Evolutionary conservation across 306 rosid genomes (phyloP).

Genomic region (Canavalia ensiformis): DNA sequence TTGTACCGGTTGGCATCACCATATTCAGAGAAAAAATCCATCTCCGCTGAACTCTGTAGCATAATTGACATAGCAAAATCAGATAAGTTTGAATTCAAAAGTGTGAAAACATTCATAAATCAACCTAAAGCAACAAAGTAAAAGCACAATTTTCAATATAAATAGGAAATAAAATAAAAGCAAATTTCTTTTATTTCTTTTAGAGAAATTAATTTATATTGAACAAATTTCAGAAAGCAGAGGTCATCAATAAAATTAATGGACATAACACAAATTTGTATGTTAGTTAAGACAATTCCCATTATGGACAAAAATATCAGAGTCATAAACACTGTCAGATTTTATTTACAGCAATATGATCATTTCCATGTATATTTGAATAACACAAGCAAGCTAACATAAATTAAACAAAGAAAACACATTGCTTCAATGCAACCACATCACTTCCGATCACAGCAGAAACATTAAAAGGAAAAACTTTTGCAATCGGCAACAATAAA

Average conservation of each 20-base stretch:
- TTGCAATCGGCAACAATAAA: neutral
- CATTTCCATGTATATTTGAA: neutral
- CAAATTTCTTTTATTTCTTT: neutral
- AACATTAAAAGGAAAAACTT: neutral
- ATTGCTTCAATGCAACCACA: slow-evolving; percentile 5
- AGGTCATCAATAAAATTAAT: slow-evolving; percentile 28
- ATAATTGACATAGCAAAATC: slow-evolving; percentile 38
- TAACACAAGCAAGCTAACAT: slow-evolving; percentile 24
- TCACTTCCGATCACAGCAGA: neutral
- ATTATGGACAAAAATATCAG: slow-evolving; percentile 22
- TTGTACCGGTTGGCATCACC: slow-evolving; percentile 96
- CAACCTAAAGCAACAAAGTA: slow-evolving; percentile 16
- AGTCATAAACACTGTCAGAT: slow-evolving; percentile 8
- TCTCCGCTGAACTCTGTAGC: slow-evolving; percentile 76
- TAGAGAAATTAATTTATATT: neutral
- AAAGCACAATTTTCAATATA: neutral
- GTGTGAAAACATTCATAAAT: slow-evolving; percentile 16
- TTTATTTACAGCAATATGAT: slow-evolving; percentile 11
- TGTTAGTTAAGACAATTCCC: neutral
- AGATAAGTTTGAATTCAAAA: slow-evolving; percentile 28
- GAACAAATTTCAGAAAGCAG: neutral
- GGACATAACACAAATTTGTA: neutral
- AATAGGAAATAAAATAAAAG: slow-evolving; percentile 12
- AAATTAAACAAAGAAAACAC: slow-evolving; percentile 4
- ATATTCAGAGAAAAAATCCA: slow-evolving; percentile 96